Evolutionary conservation across 2,329 filamentous ascomycete genomes (phyloP).

Genomic region (Pseudocercospora fijiensis): DNA sequence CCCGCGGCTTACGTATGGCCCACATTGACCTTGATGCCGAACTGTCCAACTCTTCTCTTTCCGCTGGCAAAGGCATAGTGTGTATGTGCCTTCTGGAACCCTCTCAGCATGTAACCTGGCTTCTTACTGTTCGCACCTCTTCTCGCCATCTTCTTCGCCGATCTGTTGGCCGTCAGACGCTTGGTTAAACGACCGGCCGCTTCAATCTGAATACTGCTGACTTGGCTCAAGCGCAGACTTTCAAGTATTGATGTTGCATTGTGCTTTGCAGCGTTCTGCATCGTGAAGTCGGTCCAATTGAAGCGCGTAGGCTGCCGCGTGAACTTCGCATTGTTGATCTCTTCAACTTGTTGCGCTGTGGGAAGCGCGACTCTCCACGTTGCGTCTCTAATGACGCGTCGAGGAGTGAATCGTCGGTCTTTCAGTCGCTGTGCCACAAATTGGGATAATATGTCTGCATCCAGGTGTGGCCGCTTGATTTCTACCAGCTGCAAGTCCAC

Average conservation of each 20-base stretch:
- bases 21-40: conserved; percentile 34
- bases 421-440: conserved; percentile 32
- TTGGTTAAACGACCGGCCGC: conserved; percentile 38
- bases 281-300: conserved; percentile 26
- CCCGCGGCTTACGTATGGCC: conserved; percentile 27
- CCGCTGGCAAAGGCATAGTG: conserved; percentile 28
- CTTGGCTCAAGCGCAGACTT: conserved; percentile 31
- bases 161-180: conserved; percentile 38
- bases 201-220: conserved; percentile 33
- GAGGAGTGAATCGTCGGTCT: conserved; percentile 32
- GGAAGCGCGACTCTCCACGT: conserved; percentile 36
- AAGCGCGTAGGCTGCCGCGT: conserved; percentile 23
- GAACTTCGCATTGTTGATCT: conserved; percentile 30
- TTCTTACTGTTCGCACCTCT: conserved; percentile 34
- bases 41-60: conserved; percentile 37
- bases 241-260: conserved; percentile 28
- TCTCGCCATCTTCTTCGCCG: conserved; percentile 33
- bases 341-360: conserved; percentile 27
- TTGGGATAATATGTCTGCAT: conserved; percentile 36
- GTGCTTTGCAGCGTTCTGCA: conserved; percentile 21
- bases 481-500: conserved; percentile 34
- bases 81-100: conserved; percentile 33
- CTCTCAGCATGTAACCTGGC: conserved; percentile 31
- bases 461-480: conserved; percentile 32
- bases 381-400: conserved; percentile 36